A percentile compares a stretch with the other conserved stretches of the same genome.
Conservation (phyloP, 2,329 filamentous ascomycete genomes). For the Zymoseptoria pseudotritici region DNA sequence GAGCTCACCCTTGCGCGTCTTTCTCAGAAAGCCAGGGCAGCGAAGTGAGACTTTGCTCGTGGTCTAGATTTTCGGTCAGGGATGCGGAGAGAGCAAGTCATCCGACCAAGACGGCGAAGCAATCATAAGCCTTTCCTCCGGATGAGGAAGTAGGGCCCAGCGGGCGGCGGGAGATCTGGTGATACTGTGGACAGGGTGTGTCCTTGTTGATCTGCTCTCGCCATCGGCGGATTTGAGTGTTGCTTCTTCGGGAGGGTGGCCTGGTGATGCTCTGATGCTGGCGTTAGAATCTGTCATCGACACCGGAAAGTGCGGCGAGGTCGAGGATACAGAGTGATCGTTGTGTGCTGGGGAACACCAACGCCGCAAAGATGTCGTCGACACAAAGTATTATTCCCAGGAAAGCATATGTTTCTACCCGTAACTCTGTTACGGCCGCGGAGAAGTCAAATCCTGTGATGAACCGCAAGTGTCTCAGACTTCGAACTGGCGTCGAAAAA, state of each 20-base stretch:
- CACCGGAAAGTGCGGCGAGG: neutral
- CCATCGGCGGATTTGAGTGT: neutral
- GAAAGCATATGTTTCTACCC: neutral
- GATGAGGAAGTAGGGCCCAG: neutral
- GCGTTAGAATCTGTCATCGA: neutral
- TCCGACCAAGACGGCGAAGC: neutral
- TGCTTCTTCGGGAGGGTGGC: neutral
- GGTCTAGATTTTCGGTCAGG: neutral
- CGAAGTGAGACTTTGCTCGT: neutral
- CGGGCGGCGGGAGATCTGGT: neutral
- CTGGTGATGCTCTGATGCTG: neutral
- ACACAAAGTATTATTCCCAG: neutral
- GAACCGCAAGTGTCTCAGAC: neutral
- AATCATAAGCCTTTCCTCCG: neutral
- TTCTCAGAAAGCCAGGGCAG: neutral
- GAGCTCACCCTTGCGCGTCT: neutral
- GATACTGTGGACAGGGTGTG: neutral
- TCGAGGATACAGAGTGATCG: neutral
- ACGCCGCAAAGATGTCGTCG: neutral
- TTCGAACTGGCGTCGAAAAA: neutral
- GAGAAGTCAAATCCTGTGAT: neutral
- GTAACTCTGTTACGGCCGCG: neutral
- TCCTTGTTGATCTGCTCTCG: neutral
- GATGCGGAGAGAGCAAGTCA: neutral
- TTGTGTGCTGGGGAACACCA: neutral